Evolutionary conservation across 805 yeast species (phyloP), one percentile per base, ranked within the genome.

Genomic region (Komagataella phaffii): DNA sequence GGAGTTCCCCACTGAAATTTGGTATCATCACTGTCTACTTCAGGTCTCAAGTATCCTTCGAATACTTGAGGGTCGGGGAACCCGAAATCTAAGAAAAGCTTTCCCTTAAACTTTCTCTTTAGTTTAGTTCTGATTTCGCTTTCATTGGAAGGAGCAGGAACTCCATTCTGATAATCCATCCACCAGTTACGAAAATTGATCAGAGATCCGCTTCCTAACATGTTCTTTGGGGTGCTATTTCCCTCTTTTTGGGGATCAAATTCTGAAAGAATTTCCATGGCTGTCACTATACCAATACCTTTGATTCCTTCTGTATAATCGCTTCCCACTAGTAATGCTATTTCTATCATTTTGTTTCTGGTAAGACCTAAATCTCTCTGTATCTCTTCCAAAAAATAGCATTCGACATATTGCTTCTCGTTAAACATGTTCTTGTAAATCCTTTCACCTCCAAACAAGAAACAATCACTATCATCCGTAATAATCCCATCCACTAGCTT

Each of bases 401-500:
- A 85, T 63, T 93, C 99, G 43, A 91, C 98, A 64, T 81, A 90
- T 57, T 86, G 84, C 59, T 88, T 86, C 64, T 91, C 96, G 61
- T 85, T 89, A 69, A 93, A 93, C 91, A 93, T 83, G 65, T 93
- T 91, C 57, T 89, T 85, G 66, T 91, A 93, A 3, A 93, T 79
- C 46, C 69, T 73, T 51, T 79, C 79, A 1, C 96, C 96, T 0
- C 98, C 98, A 71, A 93, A 93, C 44, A 93, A 65, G 58, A 93
- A 93, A 49, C 95, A 89, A 75, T 93, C 99, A 57, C 96, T 88
- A 70, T 93, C 99, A 67, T 93, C 99, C 0, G 99, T 93, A 21
- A 93, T 83, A 5, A 93, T 84, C 0, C 99, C 99, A 65, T 93
- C 98, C 3, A 91, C 96, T 17, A 93, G 69, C 0, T 76, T 79